These are phyloP conservation scores for Teratosphaeria epicoccoides DNA, from an alignment of 2,329 filamentous ascomycete species.

Conservation along the genomic window DNA sequence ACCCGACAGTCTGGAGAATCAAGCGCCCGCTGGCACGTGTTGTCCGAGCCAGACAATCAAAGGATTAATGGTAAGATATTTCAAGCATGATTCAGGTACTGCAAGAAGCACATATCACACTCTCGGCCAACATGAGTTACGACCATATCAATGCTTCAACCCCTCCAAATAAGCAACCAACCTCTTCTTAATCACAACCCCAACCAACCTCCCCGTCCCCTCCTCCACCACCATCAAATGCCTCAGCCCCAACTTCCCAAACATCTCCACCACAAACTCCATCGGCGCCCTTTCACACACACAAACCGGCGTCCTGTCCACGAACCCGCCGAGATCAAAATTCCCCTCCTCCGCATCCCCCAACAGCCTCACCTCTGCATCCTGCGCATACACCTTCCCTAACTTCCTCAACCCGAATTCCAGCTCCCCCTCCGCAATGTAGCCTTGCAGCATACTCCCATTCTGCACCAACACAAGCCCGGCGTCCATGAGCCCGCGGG, in stretches of 20 bases:
- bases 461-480: constrained; percentile 46
- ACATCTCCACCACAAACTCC: constrained; percentile 51
- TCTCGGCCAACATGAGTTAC: too few relatives aligned
- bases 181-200: constrained; percentile 50
- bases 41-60: too few relatives aligned
- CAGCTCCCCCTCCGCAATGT: constrained; percentile 45
- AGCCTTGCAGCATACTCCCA: constrained; percentile 41
- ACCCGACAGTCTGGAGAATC: background rate
- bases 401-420: constrained; percentile 38
- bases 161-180: constrained; percentile 43
- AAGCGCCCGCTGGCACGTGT: background rate
- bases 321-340: constrained; percentile 39
- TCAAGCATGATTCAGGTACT: too few relatives aligned
- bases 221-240: constrained; percentile 45
- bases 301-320: constrained; percentile 45
- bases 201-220: constrained; percentile 39
- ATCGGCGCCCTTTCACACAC: constrained; percentile 43
- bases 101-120: too few relatives aligned
- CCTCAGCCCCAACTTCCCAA: constrained; percentile 46
- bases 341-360: constrained; percentile 27
- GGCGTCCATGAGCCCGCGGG: constrained; percentile 46
- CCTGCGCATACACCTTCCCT: constrained; percentile 23
- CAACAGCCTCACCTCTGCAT: constrained; percentile 30
- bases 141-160: constrained; percentile 2
- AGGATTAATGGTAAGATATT: too few relatives aligned